Percentiles rank a stretch among this genome's conserved stretches.
Conservation (phyloP, 345 rosid genomes). For the Erysimum cheiranthoides region DNA sequence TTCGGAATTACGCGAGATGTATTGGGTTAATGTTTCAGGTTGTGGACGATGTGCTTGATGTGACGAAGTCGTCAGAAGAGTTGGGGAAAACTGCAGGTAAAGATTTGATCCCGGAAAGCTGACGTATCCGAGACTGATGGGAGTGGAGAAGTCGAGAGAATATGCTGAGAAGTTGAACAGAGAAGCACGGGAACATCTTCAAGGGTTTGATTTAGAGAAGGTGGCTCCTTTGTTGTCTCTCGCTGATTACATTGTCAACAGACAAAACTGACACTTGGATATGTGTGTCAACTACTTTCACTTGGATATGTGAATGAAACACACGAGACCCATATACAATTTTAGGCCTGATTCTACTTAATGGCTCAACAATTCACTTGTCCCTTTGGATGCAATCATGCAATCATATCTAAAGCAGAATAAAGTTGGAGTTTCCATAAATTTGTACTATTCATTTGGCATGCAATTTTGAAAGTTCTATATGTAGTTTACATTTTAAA, state of each 20-base stretch:
- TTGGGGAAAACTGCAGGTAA: slow-evolving; percentile 84
- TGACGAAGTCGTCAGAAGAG: slow-evolving; percentile 67
- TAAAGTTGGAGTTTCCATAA: background rate
- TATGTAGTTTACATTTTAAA: too few species aligned
- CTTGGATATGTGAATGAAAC: too few species aligned
- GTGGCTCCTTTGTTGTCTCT: slow-evolving; percentile 70
- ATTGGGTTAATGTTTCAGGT: slow-evolving; percentile 77
- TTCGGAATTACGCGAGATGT: slow-evolving; percentile 64
- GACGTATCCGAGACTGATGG: slow-evolving; percentile 71
- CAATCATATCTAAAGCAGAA: background rate
- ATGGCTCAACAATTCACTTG: background rate
- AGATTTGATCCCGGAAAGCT: slow-evolving; percentile 66
- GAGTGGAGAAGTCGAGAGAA: slow-evolving; percentile 63
- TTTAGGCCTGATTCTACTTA: background rate
- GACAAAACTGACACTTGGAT: slow-evolving; percentile 16
- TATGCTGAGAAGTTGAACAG: slow-evolving; percentile 55
- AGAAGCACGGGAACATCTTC: slow-evolving; percentile 56
- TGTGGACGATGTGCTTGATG: slow-evolving; percentile 84
- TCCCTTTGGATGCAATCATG: slow-evolving; percentile 1
- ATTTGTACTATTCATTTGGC: background rate
- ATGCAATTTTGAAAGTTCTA: too few species aligned
- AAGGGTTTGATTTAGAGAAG: slow-evolving; percentile 56
- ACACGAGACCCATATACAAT: background rate
- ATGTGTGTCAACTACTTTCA: too few species aligned
- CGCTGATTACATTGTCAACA: slow-evolving; percentile 57